phyloP scores from a whole-genome alignment of 129 eudicot species.

The Dittrichia graveolens region DNA sequence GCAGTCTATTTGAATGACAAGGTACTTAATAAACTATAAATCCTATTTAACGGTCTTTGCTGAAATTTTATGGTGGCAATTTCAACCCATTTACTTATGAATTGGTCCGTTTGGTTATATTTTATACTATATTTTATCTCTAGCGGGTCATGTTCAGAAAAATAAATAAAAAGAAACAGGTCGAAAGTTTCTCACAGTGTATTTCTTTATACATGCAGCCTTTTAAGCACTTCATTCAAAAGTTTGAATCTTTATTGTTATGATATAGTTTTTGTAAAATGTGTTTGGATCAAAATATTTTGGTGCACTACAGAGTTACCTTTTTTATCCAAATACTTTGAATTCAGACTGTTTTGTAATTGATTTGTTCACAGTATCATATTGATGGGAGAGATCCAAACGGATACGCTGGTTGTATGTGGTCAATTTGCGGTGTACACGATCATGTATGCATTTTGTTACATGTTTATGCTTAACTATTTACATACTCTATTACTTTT shows the following conservation, averaged over 20 bases:
- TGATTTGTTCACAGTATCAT: conserved; percentile 57
- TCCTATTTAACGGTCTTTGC: neutral
- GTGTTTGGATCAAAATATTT: neutral
- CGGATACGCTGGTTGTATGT: conserved; percentile 98
- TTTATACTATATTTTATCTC: neutral
- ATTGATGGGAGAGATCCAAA: conserved; percentile 96
- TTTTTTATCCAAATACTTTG: neutral
- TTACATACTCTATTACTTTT: neutral
- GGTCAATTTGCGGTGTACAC: conserved; percentile 98
- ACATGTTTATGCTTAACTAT: neutral
- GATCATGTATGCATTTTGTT: conserved; percentile 61
- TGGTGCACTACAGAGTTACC: neutral
- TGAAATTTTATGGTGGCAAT: conserved; percentile 10
- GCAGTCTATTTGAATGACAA: conserved; percentile 85
- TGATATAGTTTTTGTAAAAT: conserved; percentile 3
- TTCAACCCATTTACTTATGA: neutral
- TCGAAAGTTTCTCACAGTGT: neutral
- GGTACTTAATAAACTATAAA: conserved; percentile 41
- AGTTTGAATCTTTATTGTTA: conserved; percentile 6
- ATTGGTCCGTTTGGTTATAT: neutral
- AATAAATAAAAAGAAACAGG: neutral
- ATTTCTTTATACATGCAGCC: neutral
- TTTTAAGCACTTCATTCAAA: neutral
- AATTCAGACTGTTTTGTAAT: neutral
- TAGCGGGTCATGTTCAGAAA: neutral